A percentile compares a stretch with the other conserved stretches of the same genome.
Evolutionary conservation across 2,329 filamentous ascomycete species (phyloP).

Genomic region (Fusarium incarnatum): DNA sequence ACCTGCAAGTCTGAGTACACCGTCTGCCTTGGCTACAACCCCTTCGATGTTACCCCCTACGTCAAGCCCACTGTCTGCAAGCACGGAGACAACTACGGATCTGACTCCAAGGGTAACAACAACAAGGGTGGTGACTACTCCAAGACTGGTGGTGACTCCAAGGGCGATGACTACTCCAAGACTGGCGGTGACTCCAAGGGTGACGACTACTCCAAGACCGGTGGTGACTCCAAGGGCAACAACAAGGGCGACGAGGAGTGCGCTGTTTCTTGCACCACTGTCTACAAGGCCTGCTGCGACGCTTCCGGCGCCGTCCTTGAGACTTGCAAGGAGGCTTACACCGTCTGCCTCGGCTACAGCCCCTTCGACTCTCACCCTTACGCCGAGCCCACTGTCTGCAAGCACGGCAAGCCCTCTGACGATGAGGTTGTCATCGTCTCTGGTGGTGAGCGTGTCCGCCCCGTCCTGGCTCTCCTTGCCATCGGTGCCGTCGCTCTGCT

Average conservation of each 20-base stretch:
- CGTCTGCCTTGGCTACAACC: conserved; percentile 31
- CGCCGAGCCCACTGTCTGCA: conserved; percentile 35
- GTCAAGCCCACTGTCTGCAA: conserved; percentile 37
- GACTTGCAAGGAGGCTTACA: conserved; percentile 29
- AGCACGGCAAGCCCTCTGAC: conserved; percentile 12
- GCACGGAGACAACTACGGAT: conserved; percentile 8
- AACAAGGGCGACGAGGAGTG: conserved; percentile 23
- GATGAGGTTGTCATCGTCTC: conserved; percentile 36
- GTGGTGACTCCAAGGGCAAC: not conserved
- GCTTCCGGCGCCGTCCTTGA: conserved; percentile 25
- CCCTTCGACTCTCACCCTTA: conserved; percentile 22
- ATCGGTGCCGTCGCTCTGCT: conserved; percentile 33
- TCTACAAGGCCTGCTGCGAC: conserved; percentile 32
- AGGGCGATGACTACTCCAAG: not conserved
- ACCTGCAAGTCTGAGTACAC: conserved; percentile 27
- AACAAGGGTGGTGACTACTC: not conserved
- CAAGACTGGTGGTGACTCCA: conserved; percentile 1
- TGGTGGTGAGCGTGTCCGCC: conserved; percentile 28
- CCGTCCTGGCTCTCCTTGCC: conserved; percentile 31
- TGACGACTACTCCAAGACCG: not conserved
- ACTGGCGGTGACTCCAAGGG: not conserved
- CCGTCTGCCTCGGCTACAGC: conserved; percentile 33
- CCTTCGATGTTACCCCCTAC: conserved; percentile 16
- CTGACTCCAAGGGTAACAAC: not conserved
- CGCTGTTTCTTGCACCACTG: conserved; percentile 16